Percentiles rank a stretch among this genome's conserved stretches.
Conservation (phyloP, 73 alveolate genomes). For the Symbiodinium pilosum region DNA sequence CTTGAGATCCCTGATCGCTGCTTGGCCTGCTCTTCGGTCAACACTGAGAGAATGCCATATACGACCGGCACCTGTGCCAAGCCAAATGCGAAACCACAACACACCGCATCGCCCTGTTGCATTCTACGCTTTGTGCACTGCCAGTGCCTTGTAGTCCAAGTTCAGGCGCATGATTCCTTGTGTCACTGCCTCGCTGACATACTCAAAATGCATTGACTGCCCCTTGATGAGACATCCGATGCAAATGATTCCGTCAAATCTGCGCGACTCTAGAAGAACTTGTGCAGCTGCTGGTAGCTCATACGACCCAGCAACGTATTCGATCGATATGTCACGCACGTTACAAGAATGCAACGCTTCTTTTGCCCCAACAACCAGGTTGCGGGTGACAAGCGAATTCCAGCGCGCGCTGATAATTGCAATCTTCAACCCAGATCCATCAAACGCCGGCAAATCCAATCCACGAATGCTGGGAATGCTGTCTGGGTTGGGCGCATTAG, state of each 20-base stretch:
- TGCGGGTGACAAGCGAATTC: conserved; percentile 10
- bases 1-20: not conserved
- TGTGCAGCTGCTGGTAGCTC: conserved; percentile 24
- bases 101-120: not conserved
- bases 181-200: not conserved
- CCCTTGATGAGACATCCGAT: conserved; percentile 37
- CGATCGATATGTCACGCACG: not conserved
- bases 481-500: conserved; percentile 21
- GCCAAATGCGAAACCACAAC: not conserved
- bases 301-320: conserved; percentile 14
- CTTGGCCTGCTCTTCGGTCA: not conserved
- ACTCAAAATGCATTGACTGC: conserved; percentile 18
- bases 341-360: not conserved
- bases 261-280: not conserved
- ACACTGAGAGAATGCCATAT: conserved; percentile 6
- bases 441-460: conserved; percentile 17
- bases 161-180: not conserved
- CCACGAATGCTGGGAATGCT: conserved; percentile 33
- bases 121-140: not conserved
- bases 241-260: not conserved
- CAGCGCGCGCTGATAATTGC: not conserved
- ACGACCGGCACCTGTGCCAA: conserved; percentile 11
- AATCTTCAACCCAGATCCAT: conserved; percentile 3
- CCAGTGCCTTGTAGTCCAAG: not conserved
- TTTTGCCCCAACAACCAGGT: not conserved